These are phyloP conservation scores for Hymenoscyphus fraxineus DNA, from an alignment of 2,329 filamentous ascomycete genomes.

Conservation along the genomic window DNA sequence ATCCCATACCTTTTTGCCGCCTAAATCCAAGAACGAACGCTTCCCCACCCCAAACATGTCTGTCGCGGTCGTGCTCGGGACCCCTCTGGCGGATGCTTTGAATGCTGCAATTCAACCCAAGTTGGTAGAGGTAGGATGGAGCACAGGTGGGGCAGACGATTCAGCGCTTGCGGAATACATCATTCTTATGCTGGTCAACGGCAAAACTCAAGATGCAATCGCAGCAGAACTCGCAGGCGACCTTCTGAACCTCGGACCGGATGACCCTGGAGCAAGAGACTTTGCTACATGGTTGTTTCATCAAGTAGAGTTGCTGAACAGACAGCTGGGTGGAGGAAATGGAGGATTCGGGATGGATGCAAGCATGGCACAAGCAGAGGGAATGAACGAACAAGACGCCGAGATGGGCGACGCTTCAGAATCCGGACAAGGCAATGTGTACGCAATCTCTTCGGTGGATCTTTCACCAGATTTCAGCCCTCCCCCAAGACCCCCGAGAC, in stretches of 20 bases:
- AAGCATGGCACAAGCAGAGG: constrained; percentile 56
- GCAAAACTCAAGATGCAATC: constrained; percentile 88
- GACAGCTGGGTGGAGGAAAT: constrained; percentile 53
- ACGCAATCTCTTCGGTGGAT: constrained; percentile 37
- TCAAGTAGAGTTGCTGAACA: constrained; percentile 67
- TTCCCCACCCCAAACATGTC: constrained; percentile 56
- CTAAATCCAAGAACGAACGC: constrained; percentile 13
- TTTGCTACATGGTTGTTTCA: constrained; percentile 95
- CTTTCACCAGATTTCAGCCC: constrained; percentile 9
- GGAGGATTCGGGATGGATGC: constrained; percentile 14
- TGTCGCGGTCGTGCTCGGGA: constrained; percentile 70
- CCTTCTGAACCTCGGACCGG: constrained; percentile 74
- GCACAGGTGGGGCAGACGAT: constrained; percentile 69
- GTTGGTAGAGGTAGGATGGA: constrained; percentile 90
- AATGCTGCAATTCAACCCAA: constrained; percentile 83
- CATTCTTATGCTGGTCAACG: constrained; percentile 93
- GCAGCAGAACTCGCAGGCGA: constrained; percentile 84
- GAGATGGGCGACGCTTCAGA: constrained; percentile 63
- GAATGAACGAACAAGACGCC: constrained; percentile 52
- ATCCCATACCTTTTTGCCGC: constrained; percentile 11
- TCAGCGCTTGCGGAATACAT: constrained; percentile 92
- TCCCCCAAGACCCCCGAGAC: constrained; percentile 13
- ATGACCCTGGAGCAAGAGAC: constrained; percentile 76
- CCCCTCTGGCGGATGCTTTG: constrained; percentile 80
- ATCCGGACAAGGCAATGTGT: constrained; percentile 52